phyloP scores from a whole-genome alignment of 495 filamentous ascomycete genomes.

The Penicillium maclennaniae region DNA sequence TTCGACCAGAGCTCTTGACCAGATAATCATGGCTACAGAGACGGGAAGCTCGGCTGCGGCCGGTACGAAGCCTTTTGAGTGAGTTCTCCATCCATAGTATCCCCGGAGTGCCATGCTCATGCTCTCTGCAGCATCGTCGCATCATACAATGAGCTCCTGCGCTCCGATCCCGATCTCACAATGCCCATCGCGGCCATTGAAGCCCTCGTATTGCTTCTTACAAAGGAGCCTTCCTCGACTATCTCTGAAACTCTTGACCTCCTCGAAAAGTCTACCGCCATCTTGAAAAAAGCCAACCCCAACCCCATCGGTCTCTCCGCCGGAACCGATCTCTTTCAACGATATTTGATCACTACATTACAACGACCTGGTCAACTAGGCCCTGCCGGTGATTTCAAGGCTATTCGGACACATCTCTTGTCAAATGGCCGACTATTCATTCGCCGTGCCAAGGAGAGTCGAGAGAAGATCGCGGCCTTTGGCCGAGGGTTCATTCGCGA shows the following conservation, averaged over 20 bases:
- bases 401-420: constrained; percentile 75
- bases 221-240: constrained; percentile 70
- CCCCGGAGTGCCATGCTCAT: constrained; percentile 15
- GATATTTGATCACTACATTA: constrained; percentile 76
- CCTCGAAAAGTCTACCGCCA: constrained; percentile 66
- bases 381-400: constrained; percentile 67
- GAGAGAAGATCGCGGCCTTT: constrained; percentile 74
- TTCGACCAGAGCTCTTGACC: constrained; percentile 4
- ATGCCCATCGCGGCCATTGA: constrained; percentile 97
- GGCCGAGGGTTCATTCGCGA: constrained; percentile 75
- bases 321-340: constrained; percentile 92
- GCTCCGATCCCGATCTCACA: constrained; percentile 74
- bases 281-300: constrained; percentile 68
- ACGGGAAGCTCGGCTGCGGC: constrained; percentile 22
- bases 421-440: constrained; percentile 83
- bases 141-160: constrained; percentile 57
- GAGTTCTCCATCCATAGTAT: constrained; percentile 12
- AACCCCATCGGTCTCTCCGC: constrained; percentile 89
- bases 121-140: constrained; percentile 48
- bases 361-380: constrained; percentile 52
- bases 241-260: constrained; percentile 90
- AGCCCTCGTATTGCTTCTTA: constrained; percentile 79
- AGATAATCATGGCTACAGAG: constrained; percentile 34
- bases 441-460: constrained; percentile 75
- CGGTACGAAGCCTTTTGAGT: constrained; percentile 42